These are phyloP conservation scores for Arxiozyma bovina DNA, from an alignment of 1,139 yeast genomes.

Conservation along the genomic window DNA sequence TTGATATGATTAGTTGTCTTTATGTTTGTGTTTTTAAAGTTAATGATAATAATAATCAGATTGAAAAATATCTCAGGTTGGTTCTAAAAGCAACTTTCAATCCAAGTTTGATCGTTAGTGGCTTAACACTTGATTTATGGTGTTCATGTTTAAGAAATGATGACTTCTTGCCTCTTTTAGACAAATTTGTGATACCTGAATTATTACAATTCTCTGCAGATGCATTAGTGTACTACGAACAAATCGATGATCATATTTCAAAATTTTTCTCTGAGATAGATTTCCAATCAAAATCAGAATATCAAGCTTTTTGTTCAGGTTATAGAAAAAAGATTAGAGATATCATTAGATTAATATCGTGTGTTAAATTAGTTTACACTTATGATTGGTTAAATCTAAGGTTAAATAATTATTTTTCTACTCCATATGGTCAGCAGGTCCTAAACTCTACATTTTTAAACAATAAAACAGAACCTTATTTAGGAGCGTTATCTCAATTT, in stretches of 20 bases:
- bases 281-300: conserved; percentile 81
- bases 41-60: conserved; percentile 25
- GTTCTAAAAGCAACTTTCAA: conserved; percentile 76
- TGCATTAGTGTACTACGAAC: conserved; percentile 65
- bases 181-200: conserved; percentile 47
- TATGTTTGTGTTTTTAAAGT: conserved; percentile 45
- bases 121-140: conserved; percentile 90
- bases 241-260: conserved; percentile 56
- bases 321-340: conserved; percentile 84
- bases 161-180: conserved; percentile 41
- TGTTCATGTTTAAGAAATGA: conserved; percentile 79
- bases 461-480: conserved; percentile 55
- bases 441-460: conserved; percentile 48
- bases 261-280: conserved; percentile 66
- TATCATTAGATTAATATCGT: conserved; percentile 77
- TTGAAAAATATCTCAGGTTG: conserved; percentile 52
- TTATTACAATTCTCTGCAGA: conserved; percentile 71
- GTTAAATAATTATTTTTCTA: conserved; percentile 62
- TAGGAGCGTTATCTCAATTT: conserved; percentile 73
- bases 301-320: conserved; percentile 65
- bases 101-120: conserved; percentile 82
- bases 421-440: conserved; percentile 62
- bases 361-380: conserved; percentile 77
- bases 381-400: conserved; percentile 73
- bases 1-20: conserved; percentile 85